Percentiles rank a stretch among this genome's conserved stretches.
Conservation (phyloP, 805 yeast species). For the Tetrapisispora iriomotensis region DNA sequence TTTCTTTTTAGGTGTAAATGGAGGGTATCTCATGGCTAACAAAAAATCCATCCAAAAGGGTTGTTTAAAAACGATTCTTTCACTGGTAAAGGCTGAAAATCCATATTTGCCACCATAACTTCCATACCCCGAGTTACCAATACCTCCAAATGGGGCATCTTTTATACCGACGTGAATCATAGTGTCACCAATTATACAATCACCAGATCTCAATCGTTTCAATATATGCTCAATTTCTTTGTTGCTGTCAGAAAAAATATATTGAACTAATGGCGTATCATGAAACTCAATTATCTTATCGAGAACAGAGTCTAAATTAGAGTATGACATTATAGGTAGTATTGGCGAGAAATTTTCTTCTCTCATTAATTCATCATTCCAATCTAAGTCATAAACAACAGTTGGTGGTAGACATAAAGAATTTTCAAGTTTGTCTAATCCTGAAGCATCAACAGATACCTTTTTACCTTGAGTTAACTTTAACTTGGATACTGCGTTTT, state of each 20-base stretch:
- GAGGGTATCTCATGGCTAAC: slow-evolving; percentile 58
- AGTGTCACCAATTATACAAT: slow-evolving; percentile 58
- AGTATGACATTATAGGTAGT: slow-evolving; percentile 57
- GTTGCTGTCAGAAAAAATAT: slow-evolving; percentile 48
- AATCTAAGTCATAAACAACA: slow-evolving; percentile 47
- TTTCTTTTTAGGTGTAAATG: slow-evolving; percentile 33
- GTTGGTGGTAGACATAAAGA: slow-evolving; percentile 62
- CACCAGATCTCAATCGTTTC: slow-evolving; percentile 59
- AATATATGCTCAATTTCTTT: slow-evolving; percentile 41
- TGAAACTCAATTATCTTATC: slow-evolving; percentile 36
- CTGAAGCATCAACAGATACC: not conserved
- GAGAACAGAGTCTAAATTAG: slow-evolving; percentile 36
- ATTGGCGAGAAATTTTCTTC: slow-evolving; percentile 81
- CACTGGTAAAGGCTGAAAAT: slow-evolving; percentile 65
- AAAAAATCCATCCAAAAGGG: slow-evolving; percentile 54
- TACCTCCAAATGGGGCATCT: slow-evolving; percentile 83
- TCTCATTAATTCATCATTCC: slow-evolving; percentile 63
- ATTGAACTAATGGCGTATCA: slow-evolving; percentile 76
- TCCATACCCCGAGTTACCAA: slow-evolving; percentile 79
- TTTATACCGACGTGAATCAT: slow-evolving; percentile 58
- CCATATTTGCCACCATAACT: slow-evolving; percentile 69
- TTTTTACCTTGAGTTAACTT: slow-evolving; percentile 39
- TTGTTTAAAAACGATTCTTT: slow-evolving; percentile 55
- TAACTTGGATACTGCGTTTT: slow-evolving; percentile 37
- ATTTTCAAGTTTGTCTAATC: slow-evolving; percentile 30